phyloP scores from a whole-genome alignment of 495 filamentous ascomycete species.

The Neurospora sp. region DNA sequence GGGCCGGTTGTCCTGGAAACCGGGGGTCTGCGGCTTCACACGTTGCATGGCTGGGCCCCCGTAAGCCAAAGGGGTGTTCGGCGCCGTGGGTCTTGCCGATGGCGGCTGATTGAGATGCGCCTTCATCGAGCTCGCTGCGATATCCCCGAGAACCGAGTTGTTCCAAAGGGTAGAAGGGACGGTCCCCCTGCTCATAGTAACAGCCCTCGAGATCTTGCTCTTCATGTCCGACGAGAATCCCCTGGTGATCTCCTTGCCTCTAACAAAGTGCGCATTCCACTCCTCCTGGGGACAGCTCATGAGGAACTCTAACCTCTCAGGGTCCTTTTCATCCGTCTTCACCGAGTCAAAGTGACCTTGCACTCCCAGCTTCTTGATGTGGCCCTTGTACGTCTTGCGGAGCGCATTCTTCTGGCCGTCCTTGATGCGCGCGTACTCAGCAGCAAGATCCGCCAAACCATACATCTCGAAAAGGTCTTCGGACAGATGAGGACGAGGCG shows the following conservation, averaged over 20 bases:
- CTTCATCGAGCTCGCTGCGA: constrained; percentile 26
- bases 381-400: constrained; percentile 49
- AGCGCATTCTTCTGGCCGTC: constrained; percentile 47
- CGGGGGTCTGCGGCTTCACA: constrained; percentile 17
- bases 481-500: constrained; percentile 27
- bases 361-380: constrained; percentile 45
- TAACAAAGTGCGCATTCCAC: constrained; percentile 39
- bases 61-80: constrained; percentile 31
- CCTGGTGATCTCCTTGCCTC: constrained; percentile 46
- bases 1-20: constrained; percentile 20
- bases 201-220: constrained; percentile 31
- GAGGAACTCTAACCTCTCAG: constrained; percentile 34
- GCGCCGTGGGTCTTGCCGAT: constrained; percentile 33
- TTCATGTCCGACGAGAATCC: constrained; percentile 29
- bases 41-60: constrained; percentile 9
- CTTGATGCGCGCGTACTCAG: constrained; percentile 42
- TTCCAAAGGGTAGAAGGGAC: constrained; percentile 42
- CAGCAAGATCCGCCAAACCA: constrained; percentile 36
- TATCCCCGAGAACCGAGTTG: constrained; percentile 41
- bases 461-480: constrained; percentile 45
- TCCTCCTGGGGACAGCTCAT: constrained; percentile 43
- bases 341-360: constrained; percentile 43
- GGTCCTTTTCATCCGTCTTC: constrained; percentile 32
- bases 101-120: constrained; percentile 19
- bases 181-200: constrained; percentile 36